These are phyloP conservation scores for Zoysia japonica DNA, from an alignment of 176 grass and related monocot genomes.

Conservation along the genomic window DNA sequence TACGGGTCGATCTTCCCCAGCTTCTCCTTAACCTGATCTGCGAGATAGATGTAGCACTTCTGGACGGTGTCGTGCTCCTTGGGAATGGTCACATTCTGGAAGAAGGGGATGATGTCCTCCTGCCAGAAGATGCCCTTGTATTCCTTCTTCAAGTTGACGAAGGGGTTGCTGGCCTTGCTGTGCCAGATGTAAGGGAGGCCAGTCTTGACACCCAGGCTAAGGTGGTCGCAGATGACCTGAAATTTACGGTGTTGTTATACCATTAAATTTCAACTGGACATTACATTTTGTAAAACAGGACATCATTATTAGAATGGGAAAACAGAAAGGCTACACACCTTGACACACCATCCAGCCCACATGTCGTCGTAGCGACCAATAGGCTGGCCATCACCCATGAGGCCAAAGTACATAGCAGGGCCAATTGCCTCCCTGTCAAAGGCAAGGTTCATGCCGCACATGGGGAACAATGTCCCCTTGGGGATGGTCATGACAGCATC, in stretches of 20 bases:
- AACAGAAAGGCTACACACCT: conserved; percentile 50
- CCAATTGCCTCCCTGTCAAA: conserved; percentile 68
- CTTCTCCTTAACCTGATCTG: conserved; percentile 79
- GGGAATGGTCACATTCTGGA: conserved; percentile 66
- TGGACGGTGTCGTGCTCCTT: conserved; percentile 86
- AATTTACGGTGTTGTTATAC: conserved; percentile 18
- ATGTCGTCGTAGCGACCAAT: conserved; percentile 75
- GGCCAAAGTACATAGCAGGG: conserved; percentile 84
- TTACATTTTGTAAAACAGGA: neutral
- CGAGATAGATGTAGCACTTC: conserved; percentile 78
- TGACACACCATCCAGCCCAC: conserved; percentile 81
- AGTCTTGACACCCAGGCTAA: conserved; percentile 89
- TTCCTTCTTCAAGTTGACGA: conserved; percentile 94
- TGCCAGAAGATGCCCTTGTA: conserved; percentile 99
- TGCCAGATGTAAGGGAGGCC: conserved; percentile 98
- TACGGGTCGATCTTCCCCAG: conserved; percentile 59
- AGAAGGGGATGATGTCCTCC: conserved; percentile 96
- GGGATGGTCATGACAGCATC: conserved; percentile 79
- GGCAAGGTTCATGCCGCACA: conserved; percentile 78
- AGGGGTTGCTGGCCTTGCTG: conserved; percentile 99
- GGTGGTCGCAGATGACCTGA: conserved; percentile 97
- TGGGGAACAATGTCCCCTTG: conserved; percentile 71
- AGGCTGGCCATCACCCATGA: conserved; percentile 70
- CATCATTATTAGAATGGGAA: neutral
- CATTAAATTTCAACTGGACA: neutral